Conservation (phyloP, 2,329 filamentous ascomycete species). For the Camptophora hylomeconis region DNA sequence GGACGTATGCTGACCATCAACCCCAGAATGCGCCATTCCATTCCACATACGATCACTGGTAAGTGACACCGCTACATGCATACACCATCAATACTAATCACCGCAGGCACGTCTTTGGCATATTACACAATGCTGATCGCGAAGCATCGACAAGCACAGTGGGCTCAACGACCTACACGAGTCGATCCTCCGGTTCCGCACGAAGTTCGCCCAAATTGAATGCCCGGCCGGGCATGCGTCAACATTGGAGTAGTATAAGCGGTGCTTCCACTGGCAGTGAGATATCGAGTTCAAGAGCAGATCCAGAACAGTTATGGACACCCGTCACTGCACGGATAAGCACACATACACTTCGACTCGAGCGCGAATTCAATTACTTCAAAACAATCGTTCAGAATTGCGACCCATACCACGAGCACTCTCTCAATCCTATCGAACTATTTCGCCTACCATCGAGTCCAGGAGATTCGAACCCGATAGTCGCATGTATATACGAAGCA, state of each 20-base stretch:
- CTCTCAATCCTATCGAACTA: slow-evolving; percentile 68
- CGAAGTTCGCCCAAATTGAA: slow-evolving; percentile 32
- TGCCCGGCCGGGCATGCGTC: slow-evolving; percentile 25
- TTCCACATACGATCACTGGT: slow-evolving; percentile 77
- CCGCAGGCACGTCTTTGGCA: slow-evolving; percentile 45
- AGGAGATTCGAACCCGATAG: slow-evolving; percentile 56
- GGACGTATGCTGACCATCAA: slow-evolving; percentile 4
- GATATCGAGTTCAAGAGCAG: slow-evolving; percentile 26
- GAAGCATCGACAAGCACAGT: too few species aligned
- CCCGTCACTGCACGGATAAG: slow-evolving; percentile 72
- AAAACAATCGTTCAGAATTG: slow-evolving; percentile 57
- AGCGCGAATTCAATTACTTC: slow-evolving; percentile 75
- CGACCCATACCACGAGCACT: slow-evolving; percentile 62
- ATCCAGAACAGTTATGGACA: slow-evolving; percentile 34
- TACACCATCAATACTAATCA: slow-evolving; percentile 28
- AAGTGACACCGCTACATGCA: slow-evolving; percentile 2
- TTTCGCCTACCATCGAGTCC: slow-evolving; percentile 55
- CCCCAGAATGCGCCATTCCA: slow-evolving; percentile 26
- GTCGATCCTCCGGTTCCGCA: slow-evolving; percentile 28
- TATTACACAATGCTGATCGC: slow-evolving; percentile 41
- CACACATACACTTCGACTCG: slow-evolving; percentile 66
- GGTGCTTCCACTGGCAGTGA: slow-evolving; percentile 31
- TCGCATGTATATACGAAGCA: slow-evolving; percentile 70
- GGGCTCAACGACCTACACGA: too few species aligned
- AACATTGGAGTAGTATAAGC: slow-evolving; percentile 41